Percentiles rank a stretch among this genome's conserved stretches.
These are phyloP conservation scores for Boeremia lycopersici DNA, from an alignment of 2,329 filamentous ascomycete genomes.

Conservation along the genomic window DNA sequence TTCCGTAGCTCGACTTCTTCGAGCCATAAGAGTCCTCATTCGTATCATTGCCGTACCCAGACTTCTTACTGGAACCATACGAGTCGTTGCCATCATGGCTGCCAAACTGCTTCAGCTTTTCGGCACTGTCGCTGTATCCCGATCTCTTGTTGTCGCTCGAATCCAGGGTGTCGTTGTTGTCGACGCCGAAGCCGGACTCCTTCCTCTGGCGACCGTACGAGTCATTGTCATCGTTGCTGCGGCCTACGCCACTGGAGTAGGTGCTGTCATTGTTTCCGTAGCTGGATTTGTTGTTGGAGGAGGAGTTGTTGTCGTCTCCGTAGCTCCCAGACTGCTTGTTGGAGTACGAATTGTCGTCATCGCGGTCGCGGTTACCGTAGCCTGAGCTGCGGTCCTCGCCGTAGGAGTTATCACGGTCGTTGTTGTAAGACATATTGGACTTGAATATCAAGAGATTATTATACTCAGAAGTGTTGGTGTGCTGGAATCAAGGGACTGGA, in stretches of 20 bases:
- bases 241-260: constrained; percentile 6
- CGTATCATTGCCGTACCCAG: background rate
- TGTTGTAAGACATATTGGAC: constrained; percentile 34
- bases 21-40: constrained; percentile 3
- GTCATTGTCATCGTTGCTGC: constrained; percentile 5
- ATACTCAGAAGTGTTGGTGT: background rate
- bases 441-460: background rate
- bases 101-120: constrained; percentile 2
- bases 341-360: constrained; percentile 17
- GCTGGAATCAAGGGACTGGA: background rate
- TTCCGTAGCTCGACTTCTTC: constrained; percentile 3
- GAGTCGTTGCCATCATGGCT: constrained; percentile 3
- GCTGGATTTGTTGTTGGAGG: constrained; percentile 8
- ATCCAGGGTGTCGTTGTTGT: constrained; percentile 10
- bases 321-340: constrained; percentile 7
- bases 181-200: constrained; percentile 8
- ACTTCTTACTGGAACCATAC: constrained; percentile 4
- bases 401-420: constrained; percentile 26
- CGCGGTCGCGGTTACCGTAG: constrained; percentile 19
- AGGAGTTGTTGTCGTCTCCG: constrained; percentile 7
- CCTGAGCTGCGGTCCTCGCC: constrained; percentile 25
- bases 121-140: background rate
- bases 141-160: constrained; percentile 6
- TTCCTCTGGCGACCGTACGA: constrained; percentile 3
- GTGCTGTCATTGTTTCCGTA: constrained; percentile 6